phyloP scores from a whole-genome alignment of 2,329 filamentous ascomycete genomes.

The Blastomyces percursus region DNA sequence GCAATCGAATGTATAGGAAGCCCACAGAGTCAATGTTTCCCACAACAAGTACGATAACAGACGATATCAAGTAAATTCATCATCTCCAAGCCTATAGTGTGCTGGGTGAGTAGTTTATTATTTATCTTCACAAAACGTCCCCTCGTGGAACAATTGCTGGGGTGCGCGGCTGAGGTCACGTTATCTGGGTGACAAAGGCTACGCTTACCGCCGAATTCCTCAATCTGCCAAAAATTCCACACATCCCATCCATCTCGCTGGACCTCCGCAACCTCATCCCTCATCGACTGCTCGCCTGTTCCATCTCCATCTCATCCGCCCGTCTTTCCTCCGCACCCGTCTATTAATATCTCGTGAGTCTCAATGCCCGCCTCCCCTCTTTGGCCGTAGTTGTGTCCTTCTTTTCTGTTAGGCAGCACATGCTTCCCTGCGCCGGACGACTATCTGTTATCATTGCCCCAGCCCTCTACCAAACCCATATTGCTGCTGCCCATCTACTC shows the following conservation, averaged over 20 bases:
- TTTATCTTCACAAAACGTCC: not conserved
- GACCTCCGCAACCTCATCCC: constrained; percentile 6
- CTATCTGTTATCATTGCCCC: constrained; percentile 8
- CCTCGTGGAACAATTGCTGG: not conserved
- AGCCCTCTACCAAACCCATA: constrained; percentile 1
- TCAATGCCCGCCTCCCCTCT: constrained; percentile 9
- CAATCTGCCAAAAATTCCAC: constrained; percentile 27
- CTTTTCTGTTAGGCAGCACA: not conserved
- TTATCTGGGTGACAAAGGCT: constrained; percentile 12
- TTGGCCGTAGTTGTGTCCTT: not conserved
- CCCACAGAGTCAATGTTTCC: no score
- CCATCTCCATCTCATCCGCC: constrained; percentile 6
- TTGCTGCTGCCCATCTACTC: not conserved
- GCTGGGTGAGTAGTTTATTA: no score
- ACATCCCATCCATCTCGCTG: constrained; percentile 12
- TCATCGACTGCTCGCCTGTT: constrained; percentile 4
- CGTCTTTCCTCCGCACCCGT: constrained; percentile 1
- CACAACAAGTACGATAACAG: not conserved
- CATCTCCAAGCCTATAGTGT: not conserved
- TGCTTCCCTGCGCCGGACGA: not conserved
- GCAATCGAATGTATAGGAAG: not conserved
- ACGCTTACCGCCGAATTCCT: constrained; percentile 28
- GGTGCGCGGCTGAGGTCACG: constrained; percentile 6
- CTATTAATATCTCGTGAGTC: constrained; percentile 7
- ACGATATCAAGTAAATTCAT: not conserved